Evolutionary conservation across 2,329 filamentous ascomycete species (phyloP), one percentile per base, ranked within the genome.

Genomic region (Helotiales sp.): DNA sequence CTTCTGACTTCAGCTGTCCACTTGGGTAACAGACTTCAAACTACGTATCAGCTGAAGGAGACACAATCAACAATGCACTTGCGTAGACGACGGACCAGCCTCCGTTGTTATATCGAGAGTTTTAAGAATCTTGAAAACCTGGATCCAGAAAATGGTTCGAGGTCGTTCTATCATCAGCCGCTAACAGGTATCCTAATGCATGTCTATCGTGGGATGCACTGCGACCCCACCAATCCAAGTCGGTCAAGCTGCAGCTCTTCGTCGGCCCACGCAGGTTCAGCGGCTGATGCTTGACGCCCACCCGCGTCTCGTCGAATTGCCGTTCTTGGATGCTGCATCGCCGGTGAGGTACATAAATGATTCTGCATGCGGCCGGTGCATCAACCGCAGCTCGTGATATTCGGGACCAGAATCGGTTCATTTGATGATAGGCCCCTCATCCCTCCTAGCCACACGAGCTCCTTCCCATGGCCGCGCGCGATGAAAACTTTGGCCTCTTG

Each of bases 1-100:
- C 24, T 33, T 47, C 40, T 46, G n/a, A 33, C 29, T 36, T 54
- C 40, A 52, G 52, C 52, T 54, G 40, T 47, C 40, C 52, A 24
- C 19, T 40, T 36, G 17, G 24, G 25, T 38, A 34, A 47, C 30
- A 22, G 25, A 46, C 19, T 36, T 54, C 33, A 33, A 24, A 24
- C 40, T 44, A 44, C 12, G 40, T 13, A 15, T 44, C 40, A 25
- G 27, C 22, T 24, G 40, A 25, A 44, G 19, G n/a, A 10, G 15
- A 17, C 10, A 5, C 36, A 40, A 5, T 15, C 10, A 44, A 25
- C 24, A 25, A 44, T 44, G 40, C 15, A 27, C 36, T 4, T 7
- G 40, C 6, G n/a, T 44, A 15, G 15, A 17, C 9, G 40, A 44
- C 40, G 40, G 40, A 44, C 40, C 9, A 15, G 22, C 10, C 9